These are phyloP conservation scores for Thelephora aurantiotincta DNA, from an alignment of 768 basidiomycete species.

Conservation along the genomic window DNA sequence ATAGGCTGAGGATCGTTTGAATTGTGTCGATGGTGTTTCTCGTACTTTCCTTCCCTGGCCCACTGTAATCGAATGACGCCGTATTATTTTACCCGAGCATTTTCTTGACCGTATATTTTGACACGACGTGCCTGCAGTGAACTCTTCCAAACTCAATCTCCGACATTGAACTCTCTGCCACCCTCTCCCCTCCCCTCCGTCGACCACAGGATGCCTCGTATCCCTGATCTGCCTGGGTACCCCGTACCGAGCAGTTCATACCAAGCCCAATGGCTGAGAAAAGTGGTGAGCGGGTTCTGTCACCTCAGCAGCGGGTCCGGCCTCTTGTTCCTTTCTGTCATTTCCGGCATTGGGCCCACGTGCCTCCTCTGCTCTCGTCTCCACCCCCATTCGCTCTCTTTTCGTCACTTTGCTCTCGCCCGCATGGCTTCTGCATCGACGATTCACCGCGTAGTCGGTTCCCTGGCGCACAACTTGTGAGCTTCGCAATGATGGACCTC, in stretches of 20 bases:
- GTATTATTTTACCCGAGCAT: neutral
- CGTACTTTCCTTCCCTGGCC: conserved; percentile 7
- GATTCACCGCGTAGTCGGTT: conserved; percentile 36
- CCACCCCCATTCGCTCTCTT: neutral
- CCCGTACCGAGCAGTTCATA: conserved; percentile 40
- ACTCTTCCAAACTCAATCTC: neutral
- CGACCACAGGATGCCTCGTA: conserved; percentile 28
- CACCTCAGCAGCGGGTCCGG: conserved; percentile 40
- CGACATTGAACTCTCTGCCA: neutral
- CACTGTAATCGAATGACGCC: neutral
- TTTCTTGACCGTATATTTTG: no score
- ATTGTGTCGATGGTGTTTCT: conserved; percentile 7
- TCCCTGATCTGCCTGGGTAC: conserved; percentile 61
- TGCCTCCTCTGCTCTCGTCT: no score
- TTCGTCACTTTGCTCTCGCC: no score
- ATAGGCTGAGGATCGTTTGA: conserved; percentile 86
- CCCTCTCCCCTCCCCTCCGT: neutral
- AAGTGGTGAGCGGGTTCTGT: conserved; percentile 51
- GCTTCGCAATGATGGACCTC: conserved; percentile 62
- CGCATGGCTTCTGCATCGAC: no score
- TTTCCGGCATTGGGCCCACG: neutral
- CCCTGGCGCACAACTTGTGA: conserved; percentile 93
- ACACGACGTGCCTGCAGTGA: no score
- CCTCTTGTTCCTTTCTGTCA: conserved; percentile 22
- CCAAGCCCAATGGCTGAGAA: conserved; percentile 52